phyloP scores from a whole-genome alignment of 2,329 filamentous ascomycete species.

The Aspergillus sp. region DNA sequence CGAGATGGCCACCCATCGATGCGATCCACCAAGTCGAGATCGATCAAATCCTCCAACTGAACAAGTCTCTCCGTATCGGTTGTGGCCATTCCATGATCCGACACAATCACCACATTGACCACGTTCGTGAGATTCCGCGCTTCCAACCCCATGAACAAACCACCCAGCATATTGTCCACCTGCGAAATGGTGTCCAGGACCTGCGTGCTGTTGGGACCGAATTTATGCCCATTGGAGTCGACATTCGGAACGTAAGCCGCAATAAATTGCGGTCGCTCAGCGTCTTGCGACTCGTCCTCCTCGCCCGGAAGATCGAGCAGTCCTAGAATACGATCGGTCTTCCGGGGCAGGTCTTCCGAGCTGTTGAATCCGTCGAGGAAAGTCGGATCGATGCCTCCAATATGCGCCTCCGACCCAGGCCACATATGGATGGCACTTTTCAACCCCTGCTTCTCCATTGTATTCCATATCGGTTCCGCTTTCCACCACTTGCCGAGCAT shows the following conservation, averaged over 20 bases:
- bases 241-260: conserved; percentile 92
- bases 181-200: conserved; percentile 66
- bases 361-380: conserved; percentile 81
- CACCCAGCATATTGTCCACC: conserved; percentile 76
- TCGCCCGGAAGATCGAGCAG: conserved; percentile 74
- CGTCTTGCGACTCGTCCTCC: conserved; percentile 29
- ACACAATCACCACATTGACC: conserved; percentile 92
- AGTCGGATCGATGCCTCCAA: conserved; percentile 63
- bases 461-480: conserved; percentile 89
- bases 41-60: conserved; percentile 82
- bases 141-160: conserved; percentile 67
- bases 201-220: conserved; percentile 90
- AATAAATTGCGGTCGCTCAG: conserved; percentile 75
- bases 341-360: conserved; percentile 62
- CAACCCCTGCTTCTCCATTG: conserved; percentile 74
- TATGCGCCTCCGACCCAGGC: conserved; percentile 89
- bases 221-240: conserved; percentile 76
- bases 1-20: conserved; percentile 92
- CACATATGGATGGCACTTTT: conserved; percentile 92
- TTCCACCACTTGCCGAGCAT: conserved; percentile 89
- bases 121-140: conserved; percentile 76
- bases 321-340: conserved; percentile 71
- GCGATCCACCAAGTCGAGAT: conserved; percentile 67
- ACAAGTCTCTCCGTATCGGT: conserved; percentile 72
- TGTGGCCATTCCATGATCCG: conserved; percentile 96